Evolutionary conservation across 208 protist genomes (phyloP).

Genomic region (Leishmania gerbilli): DNA sequence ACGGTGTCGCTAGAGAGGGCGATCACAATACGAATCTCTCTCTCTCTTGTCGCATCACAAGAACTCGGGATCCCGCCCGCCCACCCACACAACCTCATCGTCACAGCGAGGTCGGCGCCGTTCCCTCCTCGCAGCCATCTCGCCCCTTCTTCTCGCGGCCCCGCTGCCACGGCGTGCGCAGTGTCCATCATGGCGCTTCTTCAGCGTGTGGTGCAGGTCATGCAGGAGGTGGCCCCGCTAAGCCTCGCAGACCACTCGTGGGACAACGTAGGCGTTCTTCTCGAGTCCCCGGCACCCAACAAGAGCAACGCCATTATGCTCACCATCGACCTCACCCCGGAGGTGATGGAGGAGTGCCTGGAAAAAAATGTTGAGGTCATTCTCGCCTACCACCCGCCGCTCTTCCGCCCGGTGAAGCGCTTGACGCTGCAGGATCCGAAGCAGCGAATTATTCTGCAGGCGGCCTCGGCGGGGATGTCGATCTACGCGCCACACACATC

Average conservation of each 20-base stretch:
- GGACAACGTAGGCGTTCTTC: constrained; percentile 95
- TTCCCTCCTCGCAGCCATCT: neutral
- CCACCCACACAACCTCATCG: neutral
- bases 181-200: constrained; percentile 44
- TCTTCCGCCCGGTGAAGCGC: constrained; percentile 85
- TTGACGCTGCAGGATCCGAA: constrained; percentile 73
- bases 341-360: constrained; percentile 90
- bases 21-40: neutral
- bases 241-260: constrained; percentile 88
- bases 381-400: constrained; percentile 91
- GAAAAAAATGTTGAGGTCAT: constrained; percentile 69
- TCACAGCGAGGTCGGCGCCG: neutral
- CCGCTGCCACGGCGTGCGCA: neutral
- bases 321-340: constrained; percentile 91
- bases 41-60: neutral
- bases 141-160: neutral
- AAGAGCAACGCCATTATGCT: constrained; percentile 66
- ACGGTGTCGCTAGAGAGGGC: too few species aligned
- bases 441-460: constrained; percentile 72
- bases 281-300: constrained; percentile 78
- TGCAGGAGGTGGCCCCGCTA: constrained; percentile 87
- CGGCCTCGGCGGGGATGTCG: constrained; percentile 75
- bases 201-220: constrained; percentile 53
- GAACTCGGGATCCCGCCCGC: neutral
- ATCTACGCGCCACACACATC: constrained; percentile 94